Evolutionary conservation across 768 basidiomycete genomes (phyloP), one percentile per base, ranked within the genome.

Genomic region (Pisolithus albus): DNA sequence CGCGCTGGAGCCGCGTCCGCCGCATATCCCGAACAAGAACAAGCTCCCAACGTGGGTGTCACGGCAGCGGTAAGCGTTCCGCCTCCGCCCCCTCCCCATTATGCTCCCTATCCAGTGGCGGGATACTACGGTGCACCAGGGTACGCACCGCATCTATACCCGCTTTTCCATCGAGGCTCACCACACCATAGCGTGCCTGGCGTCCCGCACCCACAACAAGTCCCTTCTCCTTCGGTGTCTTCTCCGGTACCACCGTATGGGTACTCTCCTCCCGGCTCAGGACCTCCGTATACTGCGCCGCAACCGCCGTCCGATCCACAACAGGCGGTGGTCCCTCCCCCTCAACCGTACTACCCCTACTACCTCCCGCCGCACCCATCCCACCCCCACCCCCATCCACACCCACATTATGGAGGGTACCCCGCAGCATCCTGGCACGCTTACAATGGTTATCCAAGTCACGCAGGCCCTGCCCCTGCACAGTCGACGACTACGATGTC

Each of bases 381-480:
- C 13, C 67, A 1, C 55, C 64, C 0, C 58, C 60, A 6, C 53
- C 19, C 11, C 10, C 41, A 45, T 26, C 28, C 69, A 10, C 66
- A 63, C 23, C 53, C 61, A 42, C 43, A 45, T 15, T 70, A 67
- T 37, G 61, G 63, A 36, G 65, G 65, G 0, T 71, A 71, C 51
- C 52, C 43, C 26, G 21, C 65, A 0, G 40, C 44, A 15, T 26
- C 58, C 5, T 68, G 65, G 68, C 62, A 53, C 2, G 55, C 56
- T 3, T 72, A 70, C 46, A 51, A 64, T 10, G 54, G 55, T 16
- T 72, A 70, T 52, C 65, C 68, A n/a, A 59, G 65, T 41, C 59
- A 53, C 15, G 60, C 61, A 16, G 43, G 24, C 15, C 43, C 30
- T 7, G n/a, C 24, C n/a, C 47, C 60, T 28, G 44, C 64, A 28